A percentile compares a stretch with the other conserved stretches of the same genome.
These are phyloP conservation scores for Globomyces pollinis-pini DNA, from an alignment of 192 early-diverging fungal genomes.

Conservation along the genomic window DNA sequence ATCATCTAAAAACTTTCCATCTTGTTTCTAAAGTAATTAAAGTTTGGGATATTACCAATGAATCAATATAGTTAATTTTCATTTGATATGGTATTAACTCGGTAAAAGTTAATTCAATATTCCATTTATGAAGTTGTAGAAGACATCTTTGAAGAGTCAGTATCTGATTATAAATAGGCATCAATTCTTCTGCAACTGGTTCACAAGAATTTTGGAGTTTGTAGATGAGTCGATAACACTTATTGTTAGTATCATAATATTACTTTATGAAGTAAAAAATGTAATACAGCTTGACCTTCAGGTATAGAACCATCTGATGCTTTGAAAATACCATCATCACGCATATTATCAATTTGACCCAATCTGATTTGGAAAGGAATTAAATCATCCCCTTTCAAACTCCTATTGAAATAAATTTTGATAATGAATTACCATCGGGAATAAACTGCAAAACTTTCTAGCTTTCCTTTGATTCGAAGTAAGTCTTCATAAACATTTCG, in stretches of 20 bases:
- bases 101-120: conserved; percentile 60
- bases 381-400: conserved; percentile 15
- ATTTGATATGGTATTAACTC: conserved; percentile 85
- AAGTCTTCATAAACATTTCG: conserved; percentile 30
- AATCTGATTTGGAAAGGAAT: conserved; percentile 57
- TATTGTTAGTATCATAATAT: conserved; percentile 12
- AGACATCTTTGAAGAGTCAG: conserved; percentile 72
- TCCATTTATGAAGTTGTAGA: conserved; percentile 72
- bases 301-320: conserved; percentile 52
- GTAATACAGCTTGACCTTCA: conserved; percentile 65
- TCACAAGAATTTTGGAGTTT: conserved; percentile 73
- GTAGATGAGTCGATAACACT: conserved; percentile 81
- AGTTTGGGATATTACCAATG: no score
- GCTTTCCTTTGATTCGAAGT: conserved; percentile 53
- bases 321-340: conserved; percentile 77
- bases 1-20: conserved; percentile 81
- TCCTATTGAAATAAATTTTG: conserved; percentile 74
- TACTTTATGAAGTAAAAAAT: conserved; percentile 34
- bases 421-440: conserved; percentile 54
- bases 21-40: no score
- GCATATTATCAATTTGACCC: conserved; percentile 73
- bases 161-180: conserved; percentile 81
- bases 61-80: conserved; percentile 76
- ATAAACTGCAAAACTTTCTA: conserved; percentile 47
- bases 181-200: conserved; percentile 71